Evolutionary conservation across 805 yeast genomes (phyloP).

Genomic region (Nadsonia fulvescens): DNA sequence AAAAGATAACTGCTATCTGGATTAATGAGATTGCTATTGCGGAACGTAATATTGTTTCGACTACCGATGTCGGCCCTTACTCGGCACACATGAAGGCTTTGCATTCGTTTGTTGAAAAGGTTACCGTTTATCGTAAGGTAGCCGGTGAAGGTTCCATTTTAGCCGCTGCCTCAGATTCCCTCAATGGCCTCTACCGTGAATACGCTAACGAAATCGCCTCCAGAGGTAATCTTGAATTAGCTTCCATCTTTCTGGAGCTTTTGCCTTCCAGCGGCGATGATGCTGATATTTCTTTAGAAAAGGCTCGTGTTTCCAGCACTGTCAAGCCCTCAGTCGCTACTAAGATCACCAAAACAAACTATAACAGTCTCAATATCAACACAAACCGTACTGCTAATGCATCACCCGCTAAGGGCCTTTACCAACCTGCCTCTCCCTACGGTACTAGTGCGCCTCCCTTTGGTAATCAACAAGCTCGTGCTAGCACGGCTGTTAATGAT

Average conservation of each 20-base stretch:
- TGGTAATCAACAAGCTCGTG: no score
- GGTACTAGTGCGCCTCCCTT: no score
- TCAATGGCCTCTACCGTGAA: conserved; percentile 54
- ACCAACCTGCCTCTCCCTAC: conserved; percentile 5
- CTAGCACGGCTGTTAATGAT: not conserved
- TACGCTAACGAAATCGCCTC: conserved; percentile 66
- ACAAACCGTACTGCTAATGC: conserved; percentile 4
- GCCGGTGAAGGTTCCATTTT: conserved; percentile 13
- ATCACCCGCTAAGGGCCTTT: conserved; percentile 5
- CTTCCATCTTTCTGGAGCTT: conserved; percentile 45
- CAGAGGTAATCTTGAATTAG: conserved; percentile 70
- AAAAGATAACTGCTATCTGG: conserved; percentile 71
- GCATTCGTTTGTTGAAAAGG: conserved; percentile 67
- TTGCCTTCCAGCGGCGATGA: conserved; percentile 63
- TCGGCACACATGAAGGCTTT: conserved; percentile 75
- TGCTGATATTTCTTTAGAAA: conserved; percentile 48
- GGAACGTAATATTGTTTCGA: conserved; percentile 22
- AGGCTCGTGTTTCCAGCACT: conserved; percentile 63
- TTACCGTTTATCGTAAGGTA: conserved; percentile 51
- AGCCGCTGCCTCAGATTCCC: conserved; percentile 10
- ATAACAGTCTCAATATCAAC: conserved; percentile 5
- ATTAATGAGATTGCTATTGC: conserved; percentile 43
- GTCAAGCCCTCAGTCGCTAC: conserved; percentile 21
- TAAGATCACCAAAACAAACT: no score
- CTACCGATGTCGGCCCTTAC: conserved; percentile 33